A percentile compares a stretch with the other conserved stretches of the same genome.
Evolutionary conservation across 805 yeast species (phyloP).

Genomic region (Sugiyamaella qingdaonensis): DNA sequence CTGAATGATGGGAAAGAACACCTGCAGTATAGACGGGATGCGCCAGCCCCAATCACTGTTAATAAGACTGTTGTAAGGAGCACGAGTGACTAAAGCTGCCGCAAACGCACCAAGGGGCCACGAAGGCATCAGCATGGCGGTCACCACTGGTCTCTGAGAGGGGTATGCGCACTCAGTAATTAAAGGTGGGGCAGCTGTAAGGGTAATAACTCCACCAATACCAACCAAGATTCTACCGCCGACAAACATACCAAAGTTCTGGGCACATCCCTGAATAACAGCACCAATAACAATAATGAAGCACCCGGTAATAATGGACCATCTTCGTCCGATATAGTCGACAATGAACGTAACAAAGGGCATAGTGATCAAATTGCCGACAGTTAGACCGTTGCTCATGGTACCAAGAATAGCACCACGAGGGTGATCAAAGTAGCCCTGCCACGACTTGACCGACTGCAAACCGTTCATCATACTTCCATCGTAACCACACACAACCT

Average conservation of each 20-base stretch:
- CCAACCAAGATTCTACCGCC: conserved; percentile 68
- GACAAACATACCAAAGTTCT: conserved; percentile 58
- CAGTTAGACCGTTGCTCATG: conserved; percentile 28
- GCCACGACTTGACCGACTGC: conserved; percentile 25
- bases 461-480: too few species aligned
- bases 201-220: conserved; percentile 71
- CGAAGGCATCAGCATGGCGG: conserved; percentile 62
- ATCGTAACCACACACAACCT: conserved; percentile 18
- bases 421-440: conserved; percentile 17
- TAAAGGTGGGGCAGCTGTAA: conserved; percentile 75
- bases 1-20: conserved; percentile 56
- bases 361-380: conserved; percentile 69
- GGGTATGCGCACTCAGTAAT: conserved; percentile 69
- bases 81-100: conserved; percentile 73
- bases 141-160: conserved; percentile 55
- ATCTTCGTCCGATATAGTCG: conserved; percentile 61
- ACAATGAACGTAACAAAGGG: conserved; percentile 54
- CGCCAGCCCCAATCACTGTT: conserved; percentile 54
- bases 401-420: conserved; percentile 18
- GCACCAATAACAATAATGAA: conserved; percentile 56
- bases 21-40: conserved; percentile 69
- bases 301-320: conserved; percentile 51
- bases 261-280: conserved; percentile 39
- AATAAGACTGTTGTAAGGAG: conserved; percentile 52
- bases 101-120: conserved; percentile 67